A percentile compares a stretch with the other conserved stretches of the same genome.
phyloP scores from a whole-genome alignment of 2,329 filamentous ascomycete genomes.

The Fusarium hainanense region DNA sequence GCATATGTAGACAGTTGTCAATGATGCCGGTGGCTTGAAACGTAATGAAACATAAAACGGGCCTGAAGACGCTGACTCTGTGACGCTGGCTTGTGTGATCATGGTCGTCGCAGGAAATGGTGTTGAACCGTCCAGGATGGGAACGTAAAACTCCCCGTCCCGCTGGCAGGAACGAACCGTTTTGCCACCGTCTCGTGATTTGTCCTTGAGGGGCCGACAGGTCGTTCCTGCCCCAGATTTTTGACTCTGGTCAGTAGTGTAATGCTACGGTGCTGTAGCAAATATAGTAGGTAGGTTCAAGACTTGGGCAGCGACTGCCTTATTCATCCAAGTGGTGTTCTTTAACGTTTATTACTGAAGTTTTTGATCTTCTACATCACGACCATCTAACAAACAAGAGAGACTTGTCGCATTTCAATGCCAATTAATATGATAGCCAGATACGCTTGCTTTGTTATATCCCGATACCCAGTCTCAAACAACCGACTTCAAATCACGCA shows the following conservation, averaged over 20 bases:
- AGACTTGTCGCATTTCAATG: background rate
- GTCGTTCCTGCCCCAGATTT: conserved; percentile 32
- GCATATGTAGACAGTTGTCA: conserved; percentile 5
- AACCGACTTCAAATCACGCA: background rate
- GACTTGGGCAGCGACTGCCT: background rate
- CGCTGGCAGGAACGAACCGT: conserved; percentile 26
- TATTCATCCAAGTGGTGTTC: background rate
- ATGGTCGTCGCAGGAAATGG: conserved; percentile 15
- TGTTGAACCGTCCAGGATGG: conserved; percentile 16
- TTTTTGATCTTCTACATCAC: background rate
- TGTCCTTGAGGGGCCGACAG: background rate
- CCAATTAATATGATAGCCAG: background rate
- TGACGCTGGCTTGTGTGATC: conserved; percentile 20
- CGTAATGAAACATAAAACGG: conserved; percentile 33
- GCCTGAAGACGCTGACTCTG: conserved; percentile 5
- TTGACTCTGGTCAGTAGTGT: conserved; percentile 32
- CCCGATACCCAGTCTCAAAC: background rate
- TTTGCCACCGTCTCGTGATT: conserved; percentile 38
- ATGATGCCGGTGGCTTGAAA: conserved; percentile 31
- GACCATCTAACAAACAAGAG: background rate
- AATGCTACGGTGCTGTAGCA: background rate
- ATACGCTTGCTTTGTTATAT: background rate
- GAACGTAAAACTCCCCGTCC: conserved; percentile 40
- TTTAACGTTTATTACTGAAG: background rate
- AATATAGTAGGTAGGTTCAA: background rate